Conservation (phyloP, 805 yeast species). For the Candida dajiaensis region DNA sequence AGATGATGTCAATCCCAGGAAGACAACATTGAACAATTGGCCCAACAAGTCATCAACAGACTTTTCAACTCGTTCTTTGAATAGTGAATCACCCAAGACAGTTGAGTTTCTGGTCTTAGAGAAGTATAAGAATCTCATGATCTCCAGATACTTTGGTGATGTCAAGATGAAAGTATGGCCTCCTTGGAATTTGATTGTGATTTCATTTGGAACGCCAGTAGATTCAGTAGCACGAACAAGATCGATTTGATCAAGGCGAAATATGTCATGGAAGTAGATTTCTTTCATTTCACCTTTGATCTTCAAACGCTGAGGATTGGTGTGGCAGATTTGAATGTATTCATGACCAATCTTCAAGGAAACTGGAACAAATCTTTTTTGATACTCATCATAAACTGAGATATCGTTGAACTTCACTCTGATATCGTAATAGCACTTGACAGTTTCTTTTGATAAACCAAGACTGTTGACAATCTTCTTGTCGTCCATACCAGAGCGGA, state of each 20-base stretch:
- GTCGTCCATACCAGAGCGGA: constrained; percentile 43
- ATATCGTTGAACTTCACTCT: constrained; percentile 49
- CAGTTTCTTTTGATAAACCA: constrained; percentile 38
- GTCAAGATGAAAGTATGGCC: constrained; percentile 35
- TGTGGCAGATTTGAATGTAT: constrained; percentile 51
- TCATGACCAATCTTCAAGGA: constrained; percentile 64
- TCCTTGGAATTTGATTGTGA: constrained; percentile 36
- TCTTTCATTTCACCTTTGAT: constrained; percentile 30
- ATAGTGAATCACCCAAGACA: constrained; percentile 5
- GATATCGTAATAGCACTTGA: constrained; percentile 39
- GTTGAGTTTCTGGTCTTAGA: constrained; percentile 50
- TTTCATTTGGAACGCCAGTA: constrained; percentile 46
- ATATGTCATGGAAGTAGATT: constrained; percentile 37
- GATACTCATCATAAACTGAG: constrained; percentile 41
- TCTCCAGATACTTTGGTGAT: constrained; percentile 50
- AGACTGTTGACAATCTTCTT: constrained; percentile 35
- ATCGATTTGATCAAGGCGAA: constrained; percentile 33
- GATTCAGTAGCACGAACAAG: constrained; percentile 34
- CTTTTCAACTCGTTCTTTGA: constrained; percentile 16
- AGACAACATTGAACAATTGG: constrained; percentile 54
- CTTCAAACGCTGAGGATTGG: constrained; percentile 36
- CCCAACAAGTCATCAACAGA: constrained; percentile 43
- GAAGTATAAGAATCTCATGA: constrained; percentile 64
- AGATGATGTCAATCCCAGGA: constrained; percentile 61
- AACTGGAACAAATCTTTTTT: constrained; percentile 52